Evolutionary conservation across 1,284 basidiomycete genomes (phyloP).

Genomic region (Trametes sp.): DNA sequence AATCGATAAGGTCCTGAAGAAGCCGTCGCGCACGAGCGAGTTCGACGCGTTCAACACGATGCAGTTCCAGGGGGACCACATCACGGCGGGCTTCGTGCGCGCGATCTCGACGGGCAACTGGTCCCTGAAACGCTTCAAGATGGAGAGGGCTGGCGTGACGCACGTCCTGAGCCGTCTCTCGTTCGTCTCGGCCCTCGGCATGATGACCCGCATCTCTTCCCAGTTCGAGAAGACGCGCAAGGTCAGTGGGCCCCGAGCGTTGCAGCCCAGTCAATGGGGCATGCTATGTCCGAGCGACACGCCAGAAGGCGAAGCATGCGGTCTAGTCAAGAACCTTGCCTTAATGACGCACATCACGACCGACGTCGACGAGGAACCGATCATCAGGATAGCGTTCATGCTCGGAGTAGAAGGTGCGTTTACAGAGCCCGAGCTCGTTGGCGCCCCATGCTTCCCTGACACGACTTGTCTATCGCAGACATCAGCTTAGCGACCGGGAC

Average conservation of each 20-base stretch:
- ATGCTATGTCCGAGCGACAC: slow-evolving; percentile 99
- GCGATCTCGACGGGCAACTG: slow-evolving; percentile 99
- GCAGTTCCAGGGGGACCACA: slow-evolving; percentile 93
- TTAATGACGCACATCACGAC: slow-evolving; percentile 99
- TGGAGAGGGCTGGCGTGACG: slow-evolving; percentile 99
- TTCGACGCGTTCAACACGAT: slow-evolving; percentile 97
- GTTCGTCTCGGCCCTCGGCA: slow-evolving; percentile 98
- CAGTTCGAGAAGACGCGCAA: slow-evolving; percentile 99
- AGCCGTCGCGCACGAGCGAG: slow-evolving; percentile 93
- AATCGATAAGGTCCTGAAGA: slow-evolving; percentile 98
- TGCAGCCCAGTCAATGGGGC: slow-evolving; percentile 99
- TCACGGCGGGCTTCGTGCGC: slow-evolving; percentile 95
- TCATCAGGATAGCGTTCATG: slow-evolving; percentile 90
- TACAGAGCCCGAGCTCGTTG: slow-evolving; percentile 17
- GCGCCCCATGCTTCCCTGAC: slow-evolving; percentile 20
- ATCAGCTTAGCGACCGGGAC: slow-evolving; percentile 93
- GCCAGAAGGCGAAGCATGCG: slow-evolving; percentile 99
- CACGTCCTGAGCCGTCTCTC: slow-evolving; percentile 95
- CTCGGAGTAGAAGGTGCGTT: slow-evolving; percentile 90
- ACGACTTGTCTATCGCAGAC: slow-evolving; percentile 59
- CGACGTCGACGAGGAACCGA: slow-evolving; percentile 96
- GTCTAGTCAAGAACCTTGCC: slow-evolving; percentile 98
- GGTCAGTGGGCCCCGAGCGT: slow-evolving; percentile 95
- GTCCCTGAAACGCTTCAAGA: slow-evolving; percentile 99
- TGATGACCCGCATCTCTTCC: slow-evolving; percentile 99